Percentiles rank a stretch among this genome's conserved stretches.
Evolutionary conservation across 495 filamentous ascomycete genomes (phyloP).

Genomic region (Xylaria scruposa): DNA sequence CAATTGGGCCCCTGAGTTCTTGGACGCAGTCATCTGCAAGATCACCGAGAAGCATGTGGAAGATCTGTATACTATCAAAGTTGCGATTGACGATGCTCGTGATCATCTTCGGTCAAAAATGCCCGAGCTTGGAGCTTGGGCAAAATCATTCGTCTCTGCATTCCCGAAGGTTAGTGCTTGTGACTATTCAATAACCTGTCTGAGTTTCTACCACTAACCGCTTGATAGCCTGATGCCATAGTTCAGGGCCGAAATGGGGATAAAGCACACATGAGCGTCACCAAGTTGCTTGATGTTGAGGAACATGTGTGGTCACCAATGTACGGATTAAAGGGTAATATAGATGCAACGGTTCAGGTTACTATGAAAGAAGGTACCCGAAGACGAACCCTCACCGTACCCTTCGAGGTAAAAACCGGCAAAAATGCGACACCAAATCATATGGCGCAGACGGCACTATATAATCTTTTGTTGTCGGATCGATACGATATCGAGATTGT

Average conservation of each 20-base stretch:
- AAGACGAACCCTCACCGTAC: conserved; percentile 77
- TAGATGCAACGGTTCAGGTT: conserved; percentile 97
- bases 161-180: conserved; percentile 66
- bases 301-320: conserved; percentile 97
- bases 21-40: conserved; percentile 66
- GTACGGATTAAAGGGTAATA: conserved; percentile 96
- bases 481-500: conserved; percentile 90
- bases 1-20: conserved; percentile 73
- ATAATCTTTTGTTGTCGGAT: conserved; percentile 91
- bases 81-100: conserved; percentile 72
- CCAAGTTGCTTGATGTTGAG: conserved; percentile 93
- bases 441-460: conserved; percentile 91
- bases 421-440: conserved; percentile 78
- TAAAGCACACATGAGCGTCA: conserved; percentile 78
- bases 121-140: conserved; percentile 80
- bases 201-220: conserved; percentile 28
- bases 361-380: conserved; percentile 69
- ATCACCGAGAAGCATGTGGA: conserved; percentile 77
- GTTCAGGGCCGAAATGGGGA: conserved; percentile 80
- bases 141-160: conserved; percentile 74
- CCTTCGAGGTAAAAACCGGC: conserved; percentile 95
- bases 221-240: conserved; percentile 66
- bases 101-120: conserved; percentile 81
- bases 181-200: not conserved
- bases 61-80: conserved; percentile 81